Percentiles rank a stretch among this genome's conserved stretches.
phyloP scores from a whole-genome alignment of 2,329 filamentous ascomycete genomes.

The Macrophomina tecta region DNA sequence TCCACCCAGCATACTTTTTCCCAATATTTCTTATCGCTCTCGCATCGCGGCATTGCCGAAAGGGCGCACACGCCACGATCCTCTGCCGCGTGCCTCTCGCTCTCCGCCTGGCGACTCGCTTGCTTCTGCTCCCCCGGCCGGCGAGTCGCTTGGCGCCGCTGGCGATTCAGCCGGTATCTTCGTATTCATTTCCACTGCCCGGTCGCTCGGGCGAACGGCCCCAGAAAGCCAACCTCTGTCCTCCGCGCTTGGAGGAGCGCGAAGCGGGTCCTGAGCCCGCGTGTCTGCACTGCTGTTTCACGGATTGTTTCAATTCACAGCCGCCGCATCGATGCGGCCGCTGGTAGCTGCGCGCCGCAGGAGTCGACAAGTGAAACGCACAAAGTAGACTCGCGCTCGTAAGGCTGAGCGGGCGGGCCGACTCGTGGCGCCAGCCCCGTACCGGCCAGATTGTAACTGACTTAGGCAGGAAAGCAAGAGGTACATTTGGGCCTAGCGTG shows the following conservation, averaged over 20 bases:
- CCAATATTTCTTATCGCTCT: background rate
- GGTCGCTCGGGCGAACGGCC: background rate
- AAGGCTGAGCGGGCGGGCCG: background rate
- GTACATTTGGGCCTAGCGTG: background rate
- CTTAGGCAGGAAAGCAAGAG: background rate
- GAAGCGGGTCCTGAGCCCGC: no score
- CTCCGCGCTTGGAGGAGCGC: background rate
- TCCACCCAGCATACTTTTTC: background rate
- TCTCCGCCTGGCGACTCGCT: background rate
- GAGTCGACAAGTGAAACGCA: no score
- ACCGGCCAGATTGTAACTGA: background rate
- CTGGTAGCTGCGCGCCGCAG: no score
- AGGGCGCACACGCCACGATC: background rate
- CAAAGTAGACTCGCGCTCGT: background rate
- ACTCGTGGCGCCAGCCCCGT: background rate
- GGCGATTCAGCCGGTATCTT: conserved; percentile 4
- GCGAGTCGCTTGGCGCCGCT: conserved; percentile 3
- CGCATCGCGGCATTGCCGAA: background rate
- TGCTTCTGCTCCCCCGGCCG: background rate
- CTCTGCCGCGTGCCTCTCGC: background rate
- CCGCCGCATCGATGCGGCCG: background rate
- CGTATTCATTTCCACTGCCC: conserved; percentile 22
- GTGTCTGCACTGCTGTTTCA: background rate
- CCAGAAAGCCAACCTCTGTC: background rate
- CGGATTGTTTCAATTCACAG: background rate